Evolutionary conservation across 2,329 filamentous ascomycete species (phyloP).

Genomic region (Fusarium mundagurra): DNA sequence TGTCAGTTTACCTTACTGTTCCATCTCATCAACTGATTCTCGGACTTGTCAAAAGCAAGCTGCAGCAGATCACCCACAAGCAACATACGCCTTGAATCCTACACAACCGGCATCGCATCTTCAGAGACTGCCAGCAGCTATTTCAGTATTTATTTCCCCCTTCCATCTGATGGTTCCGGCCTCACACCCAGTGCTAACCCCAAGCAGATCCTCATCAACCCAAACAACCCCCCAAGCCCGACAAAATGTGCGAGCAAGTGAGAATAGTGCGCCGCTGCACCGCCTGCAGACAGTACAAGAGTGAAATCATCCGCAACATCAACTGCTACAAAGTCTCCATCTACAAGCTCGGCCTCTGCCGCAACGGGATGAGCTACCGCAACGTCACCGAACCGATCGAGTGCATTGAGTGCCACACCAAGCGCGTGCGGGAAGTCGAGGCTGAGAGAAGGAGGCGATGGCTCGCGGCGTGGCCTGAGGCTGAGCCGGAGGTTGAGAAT

Average conservation of each 20-base stretch:
- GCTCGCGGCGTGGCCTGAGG: background rate
- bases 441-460: background rate
- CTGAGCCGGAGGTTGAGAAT: background rate
- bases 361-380: background rate
- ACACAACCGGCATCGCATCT: accelerated
- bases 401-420: background rate
- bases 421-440: background rate
- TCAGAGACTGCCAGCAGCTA: accelerated
- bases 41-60: accelerated
- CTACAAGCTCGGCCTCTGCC: slow-evolving; percentile 1
- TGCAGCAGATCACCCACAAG: background rate
- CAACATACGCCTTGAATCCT: background rate
- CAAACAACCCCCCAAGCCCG: no score
- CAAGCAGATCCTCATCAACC: background rate
- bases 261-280: background rate
- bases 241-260: slow-evolving; percentile 5
- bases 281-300: background rate
- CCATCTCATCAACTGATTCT: background rate
- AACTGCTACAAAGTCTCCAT: background rate
- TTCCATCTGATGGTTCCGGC: background rate
- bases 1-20: background rate
- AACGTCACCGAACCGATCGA: background rate
- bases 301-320: background rate
- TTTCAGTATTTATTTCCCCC: background rate
- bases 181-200: background rate